phyloP scores from a whole-genome alignment of 176 grass and related monocot species.

The Alopecurus myosuroides region DNA sequence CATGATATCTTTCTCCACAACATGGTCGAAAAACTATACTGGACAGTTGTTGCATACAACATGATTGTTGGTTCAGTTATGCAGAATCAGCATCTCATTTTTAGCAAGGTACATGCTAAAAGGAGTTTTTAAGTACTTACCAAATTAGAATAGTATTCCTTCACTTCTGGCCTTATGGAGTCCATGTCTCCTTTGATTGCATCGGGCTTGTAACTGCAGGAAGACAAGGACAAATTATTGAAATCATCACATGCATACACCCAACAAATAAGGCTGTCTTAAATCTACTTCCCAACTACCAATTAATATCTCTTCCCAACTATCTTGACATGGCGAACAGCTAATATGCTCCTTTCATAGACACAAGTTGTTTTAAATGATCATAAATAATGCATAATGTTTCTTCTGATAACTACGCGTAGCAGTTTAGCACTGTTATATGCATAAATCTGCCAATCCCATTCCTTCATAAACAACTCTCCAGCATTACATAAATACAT shows the following conservation, averaged over 20 bases:
- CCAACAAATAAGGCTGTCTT: neutral
- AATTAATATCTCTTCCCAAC: slow-evolving; percentile 8
- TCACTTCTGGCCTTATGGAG: slow-evolving; percentile 87
- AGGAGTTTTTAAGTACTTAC: slow-evolving; percentile 30
- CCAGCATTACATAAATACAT: neutral
- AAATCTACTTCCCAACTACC: neutral
- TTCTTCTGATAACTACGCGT: neutral
- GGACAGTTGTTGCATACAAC: neutral
- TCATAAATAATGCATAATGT: neutral
- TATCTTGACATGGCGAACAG: slow-evolving; percentile 1
- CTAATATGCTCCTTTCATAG: neutral
- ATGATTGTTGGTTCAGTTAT: neutral
- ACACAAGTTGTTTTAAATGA: neutral
- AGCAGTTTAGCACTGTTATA: neutral
- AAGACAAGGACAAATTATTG: slow-evolving; percentile 6
- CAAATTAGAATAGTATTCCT: slow-evolving; percentile 83
- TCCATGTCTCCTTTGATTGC: slow-evolving; percentile 94
- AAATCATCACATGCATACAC: neutral
- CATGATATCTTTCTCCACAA: neutral
- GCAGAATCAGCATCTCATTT: neutral
- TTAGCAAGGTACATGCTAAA: neutral
- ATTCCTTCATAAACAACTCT: neutral
- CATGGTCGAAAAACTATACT: neutral
- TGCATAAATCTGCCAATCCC: neutral
- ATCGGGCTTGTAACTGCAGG: slow-evolving; percentile 43